A percentile compares a stretch with the other conserved stretches of the same genome.
These are phyloP conservation scores for Suhomyces terraborum DNA, from an alignment of 1,139 yeast genomes.

Conservation along the genomic window DNA sequence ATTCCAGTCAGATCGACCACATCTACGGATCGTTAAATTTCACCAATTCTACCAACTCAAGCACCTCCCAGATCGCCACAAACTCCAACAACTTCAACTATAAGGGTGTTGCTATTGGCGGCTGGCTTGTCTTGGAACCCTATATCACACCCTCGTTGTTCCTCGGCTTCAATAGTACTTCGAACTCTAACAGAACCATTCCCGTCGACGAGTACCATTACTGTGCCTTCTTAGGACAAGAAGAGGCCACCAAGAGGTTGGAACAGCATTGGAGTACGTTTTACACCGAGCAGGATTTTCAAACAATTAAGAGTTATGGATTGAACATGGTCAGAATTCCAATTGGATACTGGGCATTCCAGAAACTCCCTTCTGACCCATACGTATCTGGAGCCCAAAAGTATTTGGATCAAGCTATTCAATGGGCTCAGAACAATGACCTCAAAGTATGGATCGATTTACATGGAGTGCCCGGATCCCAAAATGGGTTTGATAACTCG, in stretches of 20 bases:
- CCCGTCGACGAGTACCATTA: conserved; percentile 60
- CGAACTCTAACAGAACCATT: conserved; percentile 26
- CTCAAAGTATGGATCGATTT: conserved; percentile 63
- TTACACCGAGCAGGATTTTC: conserved; percentile 56
- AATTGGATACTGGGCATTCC: conserved; percentile 70
- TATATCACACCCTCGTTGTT: conserved; percentile 65
- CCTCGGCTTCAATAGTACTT: conserved; percentile 31
- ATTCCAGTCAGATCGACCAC: conserved; percentile 7
- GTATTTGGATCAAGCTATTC: conserved; percentile 55
- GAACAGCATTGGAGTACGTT: conserved; percentile 56
- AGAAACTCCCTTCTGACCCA: conserved; percentile 50
- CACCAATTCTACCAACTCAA: conserved; percentile 12
- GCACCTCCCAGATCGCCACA: neutral
- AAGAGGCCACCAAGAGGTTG: conserved; percentile 44
- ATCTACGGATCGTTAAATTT: conserved; percentile 10
- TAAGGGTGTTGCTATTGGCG: conserved; percentile 61
- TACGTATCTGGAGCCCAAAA: conserved; percentile 58
- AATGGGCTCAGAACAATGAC: conserved; percentile 53
- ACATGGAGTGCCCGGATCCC: conserved; percentile 70
- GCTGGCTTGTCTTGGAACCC: conserved; percentile 69
- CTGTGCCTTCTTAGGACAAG: conserved; percentile 48
- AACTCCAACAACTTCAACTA: conserved; percentile 30
- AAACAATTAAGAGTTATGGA: conserved; percentile 48
- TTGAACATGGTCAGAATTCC: conserved; percentile 66
- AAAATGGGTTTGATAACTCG: conserved; percentile 72